A percentile compares a stretch with the other conserved stretches of the same genome.
Evolutionary conservation across 495 filamentous ascomycete genomes (phyloP).

Genomic region (Collariella sp.): DNA sequence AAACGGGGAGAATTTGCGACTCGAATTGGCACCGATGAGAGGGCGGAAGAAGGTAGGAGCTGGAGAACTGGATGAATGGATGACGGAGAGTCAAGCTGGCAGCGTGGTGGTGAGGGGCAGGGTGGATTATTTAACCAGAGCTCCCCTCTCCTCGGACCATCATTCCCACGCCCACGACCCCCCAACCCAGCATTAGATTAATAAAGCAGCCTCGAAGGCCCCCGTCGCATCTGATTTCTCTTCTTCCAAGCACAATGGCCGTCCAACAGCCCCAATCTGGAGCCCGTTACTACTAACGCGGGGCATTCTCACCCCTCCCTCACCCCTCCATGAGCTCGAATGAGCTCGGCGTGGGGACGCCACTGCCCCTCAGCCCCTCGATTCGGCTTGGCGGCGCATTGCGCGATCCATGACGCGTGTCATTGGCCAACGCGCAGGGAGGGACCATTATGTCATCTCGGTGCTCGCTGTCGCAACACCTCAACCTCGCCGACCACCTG

Average conservation of each 20-base stretch:
- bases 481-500: conserved; percentile 2
- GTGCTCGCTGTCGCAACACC: conserved; percentile 21
- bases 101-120: not conserved
- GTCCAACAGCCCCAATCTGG: not conserved
- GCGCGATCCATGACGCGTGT: conserved; percentile 22
- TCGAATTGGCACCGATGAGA: not conserved
- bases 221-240: not conserved
- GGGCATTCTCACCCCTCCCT: conserved; percentile 26
- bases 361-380: conserved; percentile 23
- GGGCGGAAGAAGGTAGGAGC: too few species aligned
- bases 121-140: too few species aligned
- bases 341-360: conserved; percentile 25
- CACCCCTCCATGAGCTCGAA: too few species aligned
- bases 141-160: too few species aligned
- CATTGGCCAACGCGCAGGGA: conserved; percentile 19
- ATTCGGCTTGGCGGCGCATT: conserved; percentile 28
- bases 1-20: conserved; percentile 4
- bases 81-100: too few species aligned
- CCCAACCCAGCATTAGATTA: not conserved
- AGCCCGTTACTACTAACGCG: conserved; percentile 10
- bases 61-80: too few species aligned
- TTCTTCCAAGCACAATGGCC: conserved; percentile 1
- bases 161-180: too few species aligned
- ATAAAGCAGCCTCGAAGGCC: conserved; percentile 5
- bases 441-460: conserved; percentile 29